Conservation (phyloP, 75 land plant genomes). For the Ceratopteris richardii region DNA sequence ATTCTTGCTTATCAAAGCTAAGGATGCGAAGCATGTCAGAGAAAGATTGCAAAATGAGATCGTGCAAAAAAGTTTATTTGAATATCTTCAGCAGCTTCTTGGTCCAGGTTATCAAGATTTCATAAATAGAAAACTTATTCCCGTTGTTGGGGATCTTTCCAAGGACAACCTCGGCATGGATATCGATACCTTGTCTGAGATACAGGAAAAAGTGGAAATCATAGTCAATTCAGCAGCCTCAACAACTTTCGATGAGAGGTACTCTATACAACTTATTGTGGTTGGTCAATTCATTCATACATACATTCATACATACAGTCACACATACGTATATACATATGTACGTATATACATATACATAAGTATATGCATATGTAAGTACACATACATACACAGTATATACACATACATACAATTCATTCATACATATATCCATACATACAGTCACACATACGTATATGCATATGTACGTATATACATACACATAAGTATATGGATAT, state of each 20-base stretch:
- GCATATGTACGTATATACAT: no score
- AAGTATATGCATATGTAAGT: no score
- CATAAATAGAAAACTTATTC: conserved; percentile 32
- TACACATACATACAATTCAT: no score
- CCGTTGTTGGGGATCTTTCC: conserved; percentile 64
- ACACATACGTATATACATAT: no score
- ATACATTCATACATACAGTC: no score
- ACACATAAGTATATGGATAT: no score
- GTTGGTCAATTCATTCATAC: no score
- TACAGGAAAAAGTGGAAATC: conserved; percentile 52
- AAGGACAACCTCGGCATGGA: conserved; percentile 51
- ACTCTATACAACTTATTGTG: no score
- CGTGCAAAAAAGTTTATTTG: background rate
- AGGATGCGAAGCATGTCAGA: conserved; percentile 39
- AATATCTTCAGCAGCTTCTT: background rate
- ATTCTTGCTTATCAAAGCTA: conserved; percentile 67
- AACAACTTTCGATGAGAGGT: conserved; percentile 94
- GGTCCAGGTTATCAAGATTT: background rate
- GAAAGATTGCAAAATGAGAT: conserved; percentile 62
- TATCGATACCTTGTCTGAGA: conserved; percentile 17
- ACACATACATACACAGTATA: no score
- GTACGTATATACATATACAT: no score
- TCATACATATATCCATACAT: no score
- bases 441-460: no score
- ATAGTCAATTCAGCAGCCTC: conserved; percentile 87